Evolutionary conservation across 495 filamentous ascomycete species (phyloP), one percentile per base, ranked within the genome.

Genomic region (Neurospora sp.): DNA sequence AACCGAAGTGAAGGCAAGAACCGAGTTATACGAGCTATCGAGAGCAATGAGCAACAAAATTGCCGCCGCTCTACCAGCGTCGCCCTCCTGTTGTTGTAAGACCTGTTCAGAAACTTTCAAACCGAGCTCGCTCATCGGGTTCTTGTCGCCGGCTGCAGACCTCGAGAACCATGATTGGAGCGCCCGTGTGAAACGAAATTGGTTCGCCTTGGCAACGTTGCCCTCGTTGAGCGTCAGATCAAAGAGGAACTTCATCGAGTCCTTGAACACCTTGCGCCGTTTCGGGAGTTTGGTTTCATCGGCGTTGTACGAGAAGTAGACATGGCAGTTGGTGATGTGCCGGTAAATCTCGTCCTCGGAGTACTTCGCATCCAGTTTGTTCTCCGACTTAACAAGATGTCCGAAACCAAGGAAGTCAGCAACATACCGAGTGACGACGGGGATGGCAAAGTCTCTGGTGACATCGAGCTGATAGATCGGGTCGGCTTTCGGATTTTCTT

Each of bases 301-400:
- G 41, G 74, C 66, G 48, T 70, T 76, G 73, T 76, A 76, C 44
- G 74, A 61, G 22, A 76, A 70, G 48, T 69, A 76, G 20, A 72
- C 12, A 68, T 76, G 74, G 73, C 74, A 76, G 70, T 76, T 74
- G 27, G 73, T 74, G 66, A 76, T 74, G 73, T 76, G 74, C 66
- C 66, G 74, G 66, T 76, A 76, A 12, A 76, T 72, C 42, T 76
- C 74, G 68, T 76, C 61, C 74, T 76, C 74, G 10, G 69, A 69
- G 70, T 74, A 76, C 44, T 20, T 37, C 12, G 20, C 73, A 40
- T 40, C 9, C 22, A 10, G 22, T 16, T 72, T 72, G 2, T 22
- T 68, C 1, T 59, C 72, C 10, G 31, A 68, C 22, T 68, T 72
- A 38, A 72, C 35, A 37, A 74, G 66, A 41, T 72, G 46, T 7